Evolutionary conservation across 1,284 basidiomycete species (phyloP).

Genomic region (Testicularia cyperi): DNA sequence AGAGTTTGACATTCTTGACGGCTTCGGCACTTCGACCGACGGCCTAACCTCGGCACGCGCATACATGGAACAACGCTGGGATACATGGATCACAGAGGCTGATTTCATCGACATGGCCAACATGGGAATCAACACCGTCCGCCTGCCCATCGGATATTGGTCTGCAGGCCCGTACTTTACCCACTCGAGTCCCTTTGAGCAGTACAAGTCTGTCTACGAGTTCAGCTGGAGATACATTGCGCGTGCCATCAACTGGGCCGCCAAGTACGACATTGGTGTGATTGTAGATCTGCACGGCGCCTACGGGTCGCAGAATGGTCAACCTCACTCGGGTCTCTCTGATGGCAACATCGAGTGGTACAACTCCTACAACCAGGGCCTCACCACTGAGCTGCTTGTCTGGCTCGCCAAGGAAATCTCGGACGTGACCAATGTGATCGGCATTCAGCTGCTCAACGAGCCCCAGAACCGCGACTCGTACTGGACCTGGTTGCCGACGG

Average conservation of each 20-base stretch:
- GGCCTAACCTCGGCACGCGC: slow-evolving; percentile 62
- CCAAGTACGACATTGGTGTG: slow-evolving; percentile 69
- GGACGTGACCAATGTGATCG: slow-evolving; percentile 72
- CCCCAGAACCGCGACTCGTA: slow-evolving; percentile 62
- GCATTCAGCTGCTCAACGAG: slow-evolving; percentile 75
- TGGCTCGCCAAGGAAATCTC: slow-evolving; percentile 68
- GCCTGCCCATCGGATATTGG: slow-evolving; percentile 60
- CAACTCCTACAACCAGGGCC: slow-evolving; percentile 64
- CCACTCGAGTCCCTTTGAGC: slow-evolving; percentile 67
- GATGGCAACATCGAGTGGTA: slow-evolving; percentile 68
- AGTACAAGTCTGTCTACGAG: slow-evolving; percentile 68
- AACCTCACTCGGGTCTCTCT: slow-evolving; percentile 74
- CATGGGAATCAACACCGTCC: slow-evolving; percentile 60
- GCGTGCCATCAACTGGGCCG: slow-evolving; percentile 72
- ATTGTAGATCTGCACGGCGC: slow-evolving; percentile 76
- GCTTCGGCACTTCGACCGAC: slow-evolving; percentile 66
- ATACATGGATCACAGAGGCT: slow-evolving; percentile 70
- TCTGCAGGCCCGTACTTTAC: slow-evolving; percentile 61
- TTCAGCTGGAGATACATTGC: slow-evolving; percentile 68
- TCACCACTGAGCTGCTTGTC: slow-evolving; percentile 68
- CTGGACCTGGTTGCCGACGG: slow-evolving; percentile 58
- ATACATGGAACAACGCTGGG: slow-evolving; percentile 73
- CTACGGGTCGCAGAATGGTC: slow-evolving; percentile 68
- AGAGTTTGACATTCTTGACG: slow-evolving; percentile 62
- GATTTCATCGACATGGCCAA: slow-evolving; percentile 61